Percentiles rank a stretch among this genome's conserved stretches.
Evolutionary conservation across 1,139 yeast species (phyloP).

Genomic region (Pichia cactophila): DNA sequence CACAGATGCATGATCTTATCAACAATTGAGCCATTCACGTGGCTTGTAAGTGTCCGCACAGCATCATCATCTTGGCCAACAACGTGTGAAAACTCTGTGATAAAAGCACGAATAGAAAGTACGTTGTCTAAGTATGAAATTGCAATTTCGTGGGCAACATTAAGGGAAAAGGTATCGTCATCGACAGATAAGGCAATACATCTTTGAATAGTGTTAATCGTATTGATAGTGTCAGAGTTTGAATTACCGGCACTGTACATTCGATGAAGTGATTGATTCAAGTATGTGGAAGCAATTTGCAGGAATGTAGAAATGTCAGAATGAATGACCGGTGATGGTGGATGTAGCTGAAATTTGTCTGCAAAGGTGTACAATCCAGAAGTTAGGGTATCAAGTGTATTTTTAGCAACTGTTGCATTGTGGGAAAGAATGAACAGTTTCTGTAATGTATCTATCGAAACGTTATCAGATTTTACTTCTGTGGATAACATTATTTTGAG

Average conservation of each 20-base stretch:
- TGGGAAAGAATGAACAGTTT: conserved; percentile 7
- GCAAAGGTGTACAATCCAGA: neutral
- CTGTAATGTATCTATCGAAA: conserved; percentile 6
- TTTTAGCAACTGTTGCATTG: neutral
- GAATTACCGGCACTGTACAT: neutral
- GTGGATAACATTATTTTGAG: conserved; percentile 15
- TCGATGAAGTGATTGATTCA: conserved; percentile 1
- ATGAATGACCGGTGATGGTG: neutral
- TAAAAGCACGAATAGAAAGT: conserved; percentile 12
- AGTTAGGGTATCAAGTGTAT: neutral
- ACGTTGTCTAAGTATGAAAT: conserved; percentile 6
- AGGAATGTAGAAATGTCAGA: conserved; percentile 4
- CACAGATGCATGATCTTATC: conserved; percentile 21
- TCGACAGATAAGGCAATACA: conserved; percentile 3
- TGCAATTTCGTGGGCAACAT: conserved; percentile 5
- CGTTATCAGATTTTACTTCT: neutral
- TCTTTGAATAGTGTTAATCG: conserved; percentile 7
- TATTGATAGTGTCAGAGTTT: neutral
- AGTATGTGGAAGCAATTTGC: conserved; percentile 1
- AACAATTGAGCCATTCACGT: conserved; percentile 4
- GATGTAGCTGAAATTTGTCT: neutral
- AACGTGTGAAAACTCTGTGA: conserved; percentile 4
- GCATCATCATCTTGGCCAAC: neutral
- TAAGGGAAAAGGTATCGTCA: conserved; percentile 1
- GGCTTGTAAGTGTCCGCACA: neutral